Conservation (phyloP, 2,329 filamentous ascomycete genomes). For the Diaporthe batatas region DNA sequence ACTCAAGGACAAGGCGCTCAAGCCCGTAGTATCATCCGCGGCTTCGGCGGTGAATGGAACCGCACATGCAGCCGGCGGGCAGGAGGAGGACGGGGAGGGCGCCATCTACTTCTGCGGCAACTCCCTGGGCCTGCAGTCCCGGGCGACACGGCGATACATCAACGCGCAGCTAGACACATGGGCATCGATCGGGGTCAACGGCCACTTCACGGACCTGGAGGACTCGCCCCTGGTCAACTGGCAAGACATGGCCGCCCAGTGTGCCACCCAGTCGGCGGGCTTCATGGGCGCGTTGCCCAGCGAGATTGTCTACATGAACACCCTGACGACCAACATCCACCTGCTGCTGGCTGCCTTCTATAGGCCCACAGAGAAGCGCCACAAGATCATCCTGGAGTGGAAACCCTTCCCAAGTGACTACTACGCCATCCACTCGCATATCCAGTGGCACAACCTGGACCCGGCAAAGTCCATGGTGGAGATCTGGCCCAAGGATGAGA, state of each 20-base stretch:
- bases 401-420: conserved; percentile 92
- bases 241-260: conserved; percentile 83
- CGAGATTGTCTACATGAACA: conserved; percentile 91
- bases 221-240: conserved; percentile 79
- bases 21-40: conserved; percentile 41
- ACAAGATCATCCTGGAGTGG: conserved; percentile 90
- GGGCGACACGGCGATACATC: conserved; percentile 73
- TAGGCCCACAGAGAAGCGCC: conserved; percentile 70
- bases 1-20: conserved; percentile 73
- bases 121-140: conserved; percentile 87
- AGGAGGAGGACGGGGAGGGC: conserved; percentile 5
- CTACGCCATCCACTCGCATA: conserved; percentile 87
- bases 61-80: not conserved
- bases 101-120: conserved; percentile 91
- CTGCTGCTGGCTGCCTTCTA: conserved; percentile 89
- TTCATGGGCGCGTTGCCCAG: conserved; percentile 79
- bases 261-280: conserved; percentile 76
- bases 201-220: conserved; percentile 80
- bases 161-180: conserved; percentile 83
- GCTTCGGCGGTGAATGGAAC: conserved; percentile 15
- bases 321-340: conserved; percentile 85
- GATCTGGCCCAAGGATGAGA: conserved; percentile 38
- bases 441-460: conserved; percentile 77
- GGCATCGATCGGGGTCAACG: conserved; percentile 86
- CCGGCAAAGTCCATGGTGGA: conserved; percentile 76